These are phyloP conservation scores for Colletotrichum musicola DNA, from an alignment of 2,329 filamentous ascomycete genomes.

Conservation along the genomic window DNA sequence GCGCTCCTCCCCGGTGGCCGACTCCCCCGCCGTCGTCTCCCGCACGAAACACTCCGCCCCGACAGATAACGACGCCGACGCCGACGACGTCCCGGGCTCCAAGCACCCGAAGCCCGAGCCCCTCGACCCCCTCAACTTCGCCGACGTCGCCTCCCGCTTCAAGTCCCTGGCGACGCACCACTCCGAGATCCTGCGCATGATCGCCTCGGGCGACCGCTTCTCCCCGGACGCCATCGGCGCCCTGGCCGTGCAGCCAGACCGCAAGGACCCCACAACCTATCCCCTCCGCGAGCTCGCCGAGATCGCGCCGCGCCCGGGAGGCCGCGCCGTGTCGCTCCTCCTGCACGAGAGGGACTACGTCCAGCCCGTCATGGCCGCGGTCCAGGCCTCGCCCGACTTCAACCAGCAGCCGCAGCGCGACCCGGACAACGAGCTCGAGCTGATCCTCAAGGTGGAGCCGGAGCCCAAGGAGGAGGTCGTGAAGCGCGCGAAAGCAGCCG, in stretches of 20 bases:
- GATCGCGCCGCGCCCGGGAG: constrained; percentile 61
- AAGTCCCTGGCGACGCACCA: constrained; percentile 57
- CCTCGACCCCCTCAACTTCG: constrained; percentile 62
- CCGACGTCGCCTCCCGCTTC: constrained; percentile 60
- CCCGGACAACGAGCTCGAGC: constrained; percentile 71
- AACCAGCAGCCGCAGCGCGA: constrained; percentile 72
- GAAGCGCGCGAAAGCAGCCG: constrained; percentile 58
- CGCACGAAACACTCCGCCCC: constrained; percentile 40
- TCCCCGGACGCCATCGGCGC: constrained; percentile 63
- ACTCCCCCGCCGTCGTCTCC: constrained; percentile 36
- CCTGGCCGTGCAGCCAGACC: constrained; percentile 54
- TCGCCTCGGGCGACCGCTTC: constrained; percentile 64
- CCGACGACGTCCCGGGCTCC: constrained; percentile 37
- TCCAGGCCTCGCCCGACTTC: constrained; percentile 65
- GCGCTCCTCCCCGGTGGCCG: constrained; percentile 38
- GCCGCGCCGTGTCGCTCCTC: constrained; percentile 56
- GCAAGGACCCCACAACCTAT: constrained; percentile 48
- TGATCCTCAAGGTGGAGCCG: constrained; percentile 66
- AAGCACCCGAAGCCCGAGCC: constrained; percentile 50
- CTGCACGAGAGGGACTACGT: constrained; percentile 59
- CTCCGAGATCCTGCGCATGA: constrained; percentile 54
- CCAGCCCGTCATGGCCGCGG: constrained; percentile 68
- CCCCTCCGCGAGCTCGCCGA: constrained; percentile 68
- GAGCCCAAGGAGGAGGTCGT: constrained; percentile 63
- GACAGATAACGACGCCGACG: constrained; percentile 41